phyloP scores from a whole-genome alignment of 805 yeast species.

The Monosporozyma aerobia region DNA sequence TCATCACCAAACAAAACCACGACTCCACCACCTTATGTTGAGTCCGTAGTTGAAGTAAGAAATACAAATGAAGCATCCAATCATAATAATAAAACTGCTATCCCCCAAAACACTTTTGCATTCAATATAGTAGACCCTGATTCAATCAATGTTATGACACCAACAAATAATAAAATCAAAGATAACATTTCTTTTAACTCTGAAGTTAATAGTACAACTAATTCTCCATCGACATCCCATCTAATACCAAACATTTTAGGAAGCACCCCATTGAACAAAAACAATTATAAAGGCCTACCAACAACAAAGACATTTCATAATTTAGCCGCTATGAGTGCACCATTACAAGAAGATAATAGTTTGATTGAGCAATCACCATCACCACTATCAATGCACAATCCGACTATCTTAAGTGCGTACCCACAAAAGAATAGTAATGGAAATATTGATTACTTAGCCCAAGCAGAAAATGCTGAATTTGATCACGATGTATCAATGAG shows the following conservation, averaged over 20 bases:
- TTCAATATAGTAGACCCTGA: conserved; percentile 17
- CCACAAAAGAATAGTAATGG: background rate
- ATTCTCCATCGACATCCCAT: background rate
- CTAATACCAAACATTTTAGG: conserved; percentile 16
- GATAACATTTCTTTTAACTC: background rate
- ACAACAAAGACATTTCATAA: background rate
- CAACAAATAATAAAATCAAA: background rate
- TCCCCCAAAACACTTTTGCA: background rate
- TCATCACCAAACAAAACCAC: background rate
- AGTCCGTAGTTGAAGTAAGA: background rate
- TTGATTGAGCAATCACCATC: background rate
- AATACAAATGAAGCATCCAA: background rate
- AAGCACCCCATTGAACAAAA: conserved; percentile 9
- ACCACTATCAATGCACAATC: background rate
- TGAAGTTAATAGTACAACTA: background rate
- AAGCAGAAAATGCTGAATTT: background rate
- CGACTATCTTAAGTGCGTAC: background rate
- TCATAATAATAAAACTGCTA: background rate
- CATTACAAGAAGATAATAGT: background rate
- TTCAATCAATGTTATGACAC: conserved; percentile 4
- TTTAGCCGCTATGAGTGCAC: background rate
- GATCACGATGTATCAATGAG: background rate
- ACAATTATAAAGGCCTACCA: background rate
- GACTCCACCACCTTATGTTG: background rate
- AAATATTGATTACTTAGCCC: background rate